Base-by-base conservation (phyloP, 805 yeast species). In the Starmera pachycereana region DNA sequence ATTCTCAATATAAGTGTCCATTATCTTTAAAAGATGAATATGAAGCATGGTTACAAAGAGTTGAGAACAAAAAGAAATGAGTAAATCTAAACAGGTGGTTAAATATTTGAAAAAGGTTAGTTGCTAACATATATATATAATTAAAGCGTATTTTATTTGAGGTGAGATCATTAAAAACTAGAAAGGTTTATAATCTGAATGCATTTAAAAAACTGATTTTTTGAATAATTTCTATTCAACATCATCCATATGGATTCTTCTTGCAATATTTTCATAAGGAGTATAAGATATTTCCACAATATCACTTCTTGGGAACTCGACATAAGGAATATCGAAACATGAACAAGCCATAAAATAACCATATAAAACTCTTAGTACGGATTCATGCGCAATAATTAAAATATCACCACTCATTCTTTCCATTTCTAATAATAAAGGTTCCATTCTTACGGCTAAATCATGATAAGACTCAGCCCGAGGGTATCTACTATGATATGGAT, bases 381-480 rank as follows among this genome's bases (percentile, higher is more conserved):
- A 77, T 53, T 90, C 97, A 57, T 92, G 97, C 1, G 96, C 97
- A 49, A 92, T 83, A 44, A 92, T 82, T 48, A 92, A 66, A 12
- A 92, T 73, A 56, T 88, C 96, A 16, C 87, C 85, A 39, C 85
- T 74, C 74, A 83, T 80, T 50, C 97, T 74, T 60, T 92, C 99
- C 78, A 92, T 81, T 60, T 92, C 97, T 57, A 92, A 69, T 44
- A 92, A 76, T 40, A 92, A 68, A 0, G 97, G 96, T 61, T 92
- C 98, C 63, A 92, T 74, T 51, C 96, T 78, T 31, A 92, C 81
- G 0, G 98, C 97, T 42, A 92, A 70, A 60, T 92, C 99, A 61
- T 92, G 98, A 56, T 88, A 92, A 38, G 94, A 84, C 63, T 92
- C 99, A 0, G 95, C 87, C 37, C 97, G 71, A 3, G 96, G 85